Evolutionary conservation across 2,329 filamentous ascomycete species (phyloP).

Genomic region (Epichloe gansuensis): DNA sequence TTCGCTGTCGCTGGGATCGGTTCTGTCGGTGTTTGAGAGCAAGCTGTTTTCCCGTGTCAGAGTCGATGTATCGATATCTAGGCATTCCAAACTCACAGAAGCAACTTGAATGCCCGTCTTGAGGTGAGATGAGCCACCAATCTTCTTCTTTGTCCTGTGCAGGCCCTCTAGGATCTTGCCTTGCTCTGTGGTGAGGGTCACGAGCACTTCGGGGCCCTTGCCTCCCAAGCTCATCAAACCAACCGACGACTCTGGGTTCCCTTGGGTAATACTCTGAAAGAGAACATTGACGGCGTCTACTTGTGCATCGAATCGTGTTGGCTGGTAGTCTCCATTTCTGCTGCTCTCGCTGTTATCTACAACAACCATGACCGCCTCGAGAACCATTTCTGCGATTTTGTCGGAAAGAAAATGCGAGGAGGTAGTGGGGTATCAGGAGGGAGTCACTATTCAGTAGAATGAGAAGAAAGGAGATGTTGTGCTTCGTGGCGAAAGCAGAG

Average conservation of each 20-base stretch:
- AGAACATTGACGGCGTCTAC: conserved; percentile 88
- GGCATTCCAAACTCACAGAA: conserved; percentile 47
- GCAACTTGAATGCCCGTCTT: conserved; percentile 93
- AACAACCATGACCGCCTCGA: conserved; percentile 99
- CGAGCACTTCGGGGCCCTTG: conserved; percentile 91
- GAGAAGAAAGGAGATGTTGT: background rate
- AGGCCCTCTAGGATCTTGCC: conserved; percentile 89
- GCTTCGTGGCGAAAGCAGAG: background rate
- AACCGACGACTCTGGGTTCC: conserved; percentile 92
- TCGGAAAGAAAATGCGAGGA: background rate
- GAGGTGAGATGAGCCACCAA: conserved; percentile 76
- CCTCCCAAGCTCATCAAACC: conserved; percentile 98
- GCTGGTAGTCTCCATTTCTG: conserved; percentile 86
- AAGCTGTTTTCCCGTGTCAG: conserved; percentile 42
- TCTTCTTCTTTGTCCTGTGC: conserved; percentile 81
- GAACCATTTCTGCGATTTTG: conserved; percentile 63
- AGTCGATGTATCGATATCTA: too few relatives aligned
- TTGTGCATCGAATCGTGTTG: conserved; percentile 92
- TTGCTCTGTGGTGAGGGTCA: conserved; percentile 89
- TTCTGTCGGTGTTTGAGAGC: conserved; percentile 97
- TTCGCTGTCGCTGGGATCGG: conserved; percentile 89
- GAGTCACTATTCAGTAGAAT: too few relatives aligned
- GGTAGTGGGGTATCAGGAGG: background rate
- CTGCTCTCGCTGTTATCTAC: conserved; percentile 99
- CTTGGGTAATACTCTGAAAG: conserved; percentile 89